Evolutionary conservation across 345 rosid species (phyloP).

Genomic region (Eucalyptus erythrocorys): DNA sequence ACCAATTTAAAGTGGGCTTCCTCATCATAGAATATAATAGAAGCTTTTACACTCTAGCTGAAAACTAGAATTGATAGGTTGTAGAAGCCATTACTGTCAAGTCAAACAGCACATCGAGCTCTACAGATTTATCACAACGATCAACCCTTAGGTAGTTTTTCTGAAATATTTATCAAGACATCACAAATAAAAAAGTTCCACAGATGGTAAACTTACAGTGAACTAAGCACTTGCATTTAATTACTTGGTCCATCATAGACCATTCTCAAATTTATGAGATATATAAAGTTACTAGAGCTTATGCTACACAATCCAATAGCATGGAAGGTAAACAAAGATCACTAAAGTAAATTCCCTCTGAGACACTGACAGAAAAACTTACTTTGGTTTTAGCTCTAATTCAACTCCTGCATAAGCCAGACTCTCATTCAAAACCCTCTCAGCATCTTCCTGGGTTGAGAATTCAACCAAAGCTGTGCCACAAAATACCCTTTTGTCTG

Average conservation of each 20-base stretch:
- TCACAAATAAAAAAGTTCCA: not conserved
- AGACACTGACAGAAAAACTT: slow-evolving; percentile 2
- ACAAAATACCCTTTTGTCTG: slow-evolving; percentile 51
- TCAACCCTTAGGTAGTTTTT: not conserved
- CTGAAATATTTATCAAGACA: not conserved
- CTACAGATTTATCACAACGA: not conserved
- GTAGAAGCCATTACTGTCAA: not conserved
- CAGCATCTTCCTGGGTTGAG: slow-evolving; percentile 65
- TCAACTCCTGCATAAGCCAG: slow-evolving; percentile 61
- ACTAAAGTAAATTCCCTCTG: not conserved
- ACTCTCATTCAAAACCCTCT: slow-evolving; percentile 37
- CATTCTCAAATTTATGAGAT: not conserved
- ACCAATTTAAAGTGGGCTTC: not conserved
- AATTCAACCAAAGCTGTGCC: slow-evolving; percentile 89
- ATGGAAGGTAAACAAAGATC: not conserved
- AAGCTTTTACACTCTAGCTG: not conserved
- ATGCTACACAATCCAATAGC: not conserved
- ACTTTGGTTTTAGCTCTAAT: slow-evolving; percentile 78
- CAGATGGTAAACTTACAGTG: not conserved
- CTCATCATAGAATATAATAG: not conserved
- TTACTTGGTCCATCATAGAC: not conserved
- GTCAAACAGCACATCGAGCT: not conserved
- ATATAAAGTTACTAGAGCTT: not conserved
- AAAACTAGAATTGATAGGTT: not conserved
- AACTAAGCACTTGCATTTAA: not conserved